These are phyloP conservation scores for Coemansia sp. DNA, from an alignment of 192 early-diverging fungal genomes.

Conservation along the genomic window DNA sequence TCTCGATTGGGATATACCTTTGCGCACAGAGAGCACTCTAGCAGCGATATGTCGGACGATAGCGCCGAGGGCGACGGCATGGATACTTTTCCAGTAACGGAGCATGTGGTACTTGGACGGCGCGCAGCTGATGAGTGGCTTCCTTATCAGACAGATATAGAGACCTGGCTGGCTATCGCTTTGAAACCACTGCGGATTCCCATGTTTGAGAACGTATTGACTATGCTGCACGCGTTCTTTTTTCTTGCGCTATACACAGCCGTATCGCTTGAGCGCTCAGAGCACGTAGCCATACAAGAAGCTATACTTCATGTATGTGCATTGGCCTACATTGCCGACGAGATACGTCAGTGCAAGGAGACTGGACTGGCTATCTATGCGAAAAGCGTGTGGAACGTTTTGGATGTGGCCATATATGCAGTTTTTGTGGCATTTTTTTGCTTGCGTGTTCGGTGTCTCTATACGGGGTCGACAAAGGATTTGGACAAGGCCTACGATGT, in stretches of 20 bases:
- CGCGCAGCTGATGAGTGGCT: neutral
- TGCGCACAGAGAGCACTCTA: conserved; percentile 9
- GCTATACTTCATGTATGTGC: conserved; percentile 25
- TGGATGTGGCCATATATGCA: conserved; percentile 36
- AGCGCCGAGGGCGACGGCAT: neutral
- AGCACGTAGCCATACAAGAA: conserved; percentile 19
- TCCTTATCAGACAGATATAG: conserved; percentile 4
- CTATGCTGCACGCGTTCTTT: conserved; percentile 44
- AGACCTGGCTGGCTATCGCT: conserved; percentile 20
- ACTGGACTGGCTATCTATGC: conserved; percentile 36
- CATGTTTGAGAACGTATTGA: conserved; percentile 36
- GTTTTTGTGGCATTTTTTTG: conserved; percentile 37
- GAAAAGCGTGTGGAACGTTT: conserved; percentile 46
- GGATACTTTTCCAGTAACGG: neutral
- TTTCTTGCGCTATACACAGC: conserved; percentile 38
- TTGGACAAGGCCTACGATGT: conserved; percentile 48
- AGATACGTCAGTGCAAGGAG: conserved; percentile 41
- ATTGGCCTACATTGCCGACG: conserved; percentile 44
- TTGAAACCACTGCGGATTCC: conserved; percentile 39
- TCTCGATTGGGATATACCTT: neutral
- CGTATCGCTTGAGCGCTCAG: conserved; percentile 27
- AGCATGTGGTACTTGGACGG: neutral
- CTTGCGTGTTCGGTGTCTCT: conserved; percentile 32
- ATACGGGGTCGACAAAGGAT: conserved; percentile 28
- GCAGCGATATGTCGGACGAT: conserved; percentile 1